Evolutionary conservation across 1,139 yeast species (phyloP).

Genomic region (Kurtzmaniella quercitrusa): DNA sequence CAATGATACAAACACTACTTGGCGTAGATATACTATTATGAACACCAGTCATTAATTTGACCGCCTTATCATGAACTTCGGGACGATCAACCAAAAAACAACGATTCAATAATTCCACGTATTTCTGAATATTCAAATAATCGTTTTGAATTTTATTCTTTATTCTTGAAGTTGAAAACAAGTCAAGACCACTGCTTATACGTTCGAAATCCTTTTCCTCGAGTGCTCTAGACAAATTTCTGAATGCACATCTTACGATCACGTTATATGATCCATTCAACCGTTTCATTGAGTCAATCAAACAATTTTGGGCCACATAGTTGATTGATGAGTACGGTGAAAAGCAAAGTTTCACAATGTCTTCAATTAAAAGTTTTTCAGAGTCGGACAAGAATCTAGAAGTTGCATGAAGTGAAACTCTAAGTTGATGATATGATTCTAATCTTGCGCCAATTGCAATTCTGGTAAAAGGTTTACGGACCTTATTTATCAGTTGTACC

Average conservation of each 20-base stretch:
- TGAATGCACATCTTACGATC: slow-evolving; percentile 47
- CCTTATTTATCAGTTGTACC: slow-evolving; percentile 39
- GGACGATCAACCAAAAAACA: slow-evolving; percentile 60
- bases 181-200: slow-evolving; percentile 64
- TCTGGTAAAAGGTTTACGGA: slow-evolving; percentile 75
- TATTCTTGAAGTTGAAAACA: slow-evolving; percentile 51
- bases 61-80: slow-evolving; percentile 50
- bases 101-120: slow-evolving; percentile 46
- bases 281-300: slow-evolving; percentile 70
- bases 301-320: slow-evolving; percentile 64
- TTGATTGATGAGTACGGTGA: slow-evolving; percentile 73
- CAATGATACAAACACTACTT: slow-evolving; percentile 54
- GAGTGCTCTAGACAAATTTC: slow-evolving; percentile 51
- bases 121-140: slow-evolving; percentile 45
- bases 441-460: slow-evolving; percentile 72
- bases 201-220: slow-evolving; percentile 49
- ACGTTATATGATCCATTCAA: slow-evolving; percentile 64
- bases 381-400: slow-evolving; percentile 66
- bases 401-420: slow-evolving; percentile 73
- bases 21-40: slow-evolving; percentile 52
- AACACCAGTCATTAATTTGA: slow-evolving; percentile 46
- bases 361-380: slow-evolving; percentile 63
- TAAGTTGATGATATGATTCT: slow-evolving; percentile 72
- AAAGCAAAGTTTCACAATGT: slow-evolving; percentile 63
- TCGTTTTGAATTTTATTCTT: slow-evolving; percentile 57